Percentiles rank a stretch among this genome's conserved stretches.
These are phyloP conservation scores for Pseudocercospora vitis DNA, from an alignment of 2,329 filamentous ascomycete genomes.

Conservation along the genomic window DNA sequence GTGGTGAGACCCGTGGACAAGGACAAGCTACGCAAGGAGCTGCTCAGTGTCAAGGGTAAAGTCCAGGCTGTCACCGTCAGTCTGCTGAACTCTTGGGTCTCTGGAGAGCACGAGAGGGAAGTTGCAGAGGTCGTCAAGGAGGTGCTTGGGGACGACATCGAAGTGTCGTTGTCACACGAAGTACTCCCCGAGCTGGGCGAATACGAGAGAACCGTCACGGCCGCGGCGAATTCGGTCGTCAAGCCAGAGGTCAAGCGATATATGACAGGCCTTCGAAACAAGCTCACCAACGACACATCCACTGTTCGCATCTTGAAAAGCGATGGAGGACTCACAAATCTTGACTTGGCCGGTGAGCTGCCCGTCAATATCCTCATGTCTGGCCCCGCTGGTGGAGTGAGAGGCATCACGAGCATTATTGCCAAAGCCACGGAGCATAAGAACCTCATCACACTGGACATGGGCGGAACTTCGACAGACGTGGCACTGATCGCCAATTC, in stretches of 20 bases:
- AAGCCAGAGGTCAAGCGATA: slow-evolving; percentile 34
- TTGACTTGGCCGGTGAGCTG: slow-evolving; percentile 27
- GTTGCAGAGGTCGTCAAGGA: slow-evolving; percentile 29
- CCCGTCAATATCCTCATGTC: slow-evolving; percentile 34
- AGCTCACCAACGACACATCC: slow-evolving; percentile 28
- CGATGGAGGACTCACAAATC: slow-evolving; percentile 31
- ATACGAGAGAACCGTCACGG: slow-evolving; percentile 32
- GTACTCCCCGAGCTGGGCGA: slow-evolving; percentile 33
- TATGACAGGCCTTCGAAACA: slow-evolving; percentile 28
- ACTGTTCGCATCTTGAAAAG: slow-evolving; percentile 32
- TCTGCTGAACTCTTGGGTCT: slow-evolving; percentile 32
- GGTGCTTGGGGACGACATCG: slow-evolving; percentile 29
- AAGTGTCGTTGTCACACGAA: slow-evolving; percentile 30
- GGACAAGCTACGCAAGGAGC: slow-evolving; percentile 27
- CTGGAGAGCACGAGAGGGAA: slow-evolving; percentile 30
- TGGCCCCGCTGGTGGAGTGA: slow-evolving; percentile 31
- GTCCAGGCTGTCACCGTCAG: slow-evolving; percentile 32
- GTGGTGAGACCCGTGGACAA: slow-evolving; percentile 29
- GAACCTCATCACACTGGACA: slow-evolving; percentile 32
- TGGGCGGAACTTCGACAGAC: slow-evolving; percentile 32
- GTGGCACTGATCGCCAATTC: slow-evolving; percentile 31
- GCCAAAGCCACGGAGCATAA: slow-evolving; percentile 32
- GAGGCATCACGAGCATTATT: slow-evolving; percentile 32
- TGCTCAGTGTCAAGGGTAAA: slow-evolving; percentile 31
- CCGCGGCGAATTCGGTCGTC: slow-evolving; percentile 31